Evolutionary conservation across 768 basidiomycete species (phyloP).

Genomic region (Erythrobasidium yunnanense): DNA sequence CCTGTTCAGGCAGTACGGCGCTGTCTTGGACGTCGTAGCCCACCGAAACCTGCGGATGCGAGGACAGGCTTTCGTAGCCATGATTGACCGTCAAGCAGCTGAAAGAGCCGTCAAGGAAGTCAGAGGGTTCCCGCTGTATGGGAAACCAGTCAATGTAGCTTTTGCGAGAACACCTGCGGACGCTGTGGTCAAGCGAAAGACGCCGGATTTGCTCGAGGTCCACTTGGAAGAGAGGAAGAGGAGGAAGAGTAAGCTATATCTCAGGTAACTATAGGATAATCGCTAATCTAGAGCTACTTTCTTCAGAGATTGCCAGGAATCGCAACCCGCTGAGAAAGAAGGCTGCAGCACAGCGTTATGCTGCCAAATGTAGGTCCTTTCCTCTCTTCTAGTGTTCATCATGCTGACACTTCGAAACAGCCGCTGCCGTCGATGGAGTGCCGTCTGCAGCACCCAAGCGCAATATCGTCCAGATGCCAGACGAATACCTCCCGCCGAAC

Average conservation of each 20-base stretch:
- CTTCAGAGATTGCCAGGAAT: constrained; percentile 63
- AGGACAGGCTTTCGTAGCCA: constrained; percentile 95
- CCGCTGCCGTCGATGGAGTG: constrained; percentile 49
- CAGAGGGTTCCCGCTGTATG: constrained; percentile 83
- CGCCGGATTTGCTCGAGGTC: constrained; percentile 56
- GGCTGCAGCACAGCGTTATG: constrained; percentile 66
- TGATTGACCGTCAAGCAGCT: constrained; percentile 69
- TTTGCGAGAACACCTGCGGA: constrained; percentile 84
- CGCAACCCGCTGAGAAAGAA: constrained; percentile 64
- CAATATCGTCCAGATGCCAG: constrained; percentile 69
- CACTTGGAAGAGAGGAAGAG: constrained; percentile 65
- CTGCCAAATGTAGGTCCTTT: constrained; percentile 58
- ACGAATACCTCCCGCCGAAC: constrained; percentile 99
- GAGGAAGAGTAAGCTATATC: constrained; percentile 60
- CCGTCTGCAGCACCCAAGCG: constrained; percentile 52
- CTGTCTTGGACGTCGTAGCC: constrained; percentile 87
- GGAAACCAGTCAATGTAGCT: constrained; percentile 96
- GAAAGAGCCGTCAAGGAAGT: constrained; percentile 85
- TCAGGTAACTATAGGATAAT: not conserved
- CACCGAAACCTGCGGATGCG: constrained; percentile 93
- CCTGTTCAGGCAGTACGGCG: constrained; percentile 85
- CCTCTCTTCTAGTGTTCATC: constrained; percentile 10
- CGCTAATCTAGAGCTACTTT: not conserved
- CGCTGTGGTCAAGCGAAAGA: constrained; percentile 68
- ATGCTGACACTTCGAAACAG: not conserved